A percentile compares a stretch with the other conserved stretches of the same genome.
Evolutionary conservation across 2,329 filamentous ascomycete species (phyloP).

Genomic region (Pseudocercospora pini-densiflorae): DNA sequence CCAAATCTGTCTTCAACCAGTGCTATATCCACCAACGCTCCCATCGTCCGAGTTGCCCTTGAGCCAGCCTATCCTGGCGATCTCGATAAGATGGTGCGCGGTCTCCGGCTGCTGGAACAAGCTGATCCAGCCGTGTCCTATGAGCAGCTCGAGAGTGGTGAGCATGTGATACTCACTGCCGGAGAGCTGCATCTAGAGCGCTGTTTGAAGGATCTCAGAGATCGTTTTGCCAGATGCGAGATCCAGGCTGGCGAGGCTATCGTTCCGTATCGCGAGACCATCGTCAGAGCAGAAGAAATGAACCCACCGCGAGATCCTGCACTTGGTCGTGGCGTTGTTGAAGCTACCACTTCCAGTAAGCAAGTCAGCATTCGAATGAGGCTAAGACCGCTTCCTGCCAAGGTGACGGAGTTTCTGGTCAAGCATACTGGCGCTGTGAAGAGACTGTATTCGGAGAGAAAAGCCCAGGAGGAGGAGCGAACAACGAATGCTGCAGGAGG

Average conservation of each 20-base stretch:
- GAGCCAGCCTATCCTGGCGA: constrained; percentile 90
- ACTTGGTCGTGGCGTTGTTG: constrained; percentile 79
- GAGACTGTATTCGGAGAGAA: constrained; percentile 73
- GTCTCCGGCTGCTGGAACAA: constrained; percentile 84
- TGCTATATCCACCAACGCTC: constrained; percentile 70
- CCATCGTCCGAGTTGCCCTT: constrained; percentile 94
- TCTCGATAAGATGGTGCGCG: constrained; percentile 91
- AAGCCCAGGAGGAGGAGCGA: constrained; percentile 53
- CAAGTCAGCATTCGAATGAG: constrained; percentile 78
- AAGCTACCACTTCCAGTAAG: constrained; percentile 79
- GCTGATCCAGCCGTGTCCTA: constrained; percentile 97
- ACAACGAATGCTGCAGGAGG: constrained; percentile 41
- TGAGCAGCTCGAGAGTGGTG: constrained; percentile 87
- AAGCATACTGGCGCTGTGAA: constrained; percentile 83
- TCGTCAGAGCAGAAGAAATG: constrained; percentile 86
- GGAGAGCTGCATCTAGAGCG: constrained; percentile 93
- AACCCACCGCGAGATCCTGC: constrained; percentile 83
- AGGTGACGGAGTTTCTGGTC: constrained; percentile 82
- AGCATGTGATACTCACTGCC: constrained; percentile 92
- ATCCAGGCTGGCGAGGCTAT: constrained; percentile 94
- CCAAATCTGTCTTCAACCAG: constrained; percentile 88
- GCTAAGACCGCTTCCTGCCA: constrained; percentile 75
- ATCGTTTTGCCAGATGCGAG: constrained; percentile 91
- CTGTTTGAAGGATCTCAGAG: constrained; percentile 89
- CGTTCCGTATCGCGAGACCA: constrained; percentile 93